Evolutionary conservation across 2,329 filamentous ascomycete genomes (phyloP).

Genomic region (Exophiala viscosa): DNA sequence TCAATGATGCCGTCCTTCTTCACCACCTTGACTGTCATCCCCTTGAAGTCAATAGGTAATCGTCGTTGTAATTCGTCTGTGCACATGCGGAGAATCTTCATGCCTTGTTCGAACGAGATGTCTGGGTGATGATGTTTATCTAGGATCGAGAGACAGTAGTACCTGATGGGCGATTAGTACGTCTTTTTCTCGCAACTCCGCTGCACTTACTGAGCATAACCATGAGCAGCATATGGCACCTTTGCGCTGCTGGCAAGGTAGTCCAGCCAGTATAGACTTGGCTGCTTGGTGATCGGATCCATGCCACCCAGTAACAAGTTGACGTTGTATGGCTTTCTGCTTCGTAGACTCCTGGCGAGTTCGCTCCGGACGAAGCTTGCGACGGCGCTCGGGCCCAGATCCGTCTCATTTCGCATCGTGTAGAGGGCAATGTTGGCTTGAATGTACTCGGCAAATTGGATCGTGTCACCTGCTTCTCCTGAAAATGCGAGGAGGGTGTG

Average conservation of each 20-base stretch:
- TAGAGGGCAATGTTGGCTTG: conserved; percentile 98
- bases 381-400: conserved; percentile 83
- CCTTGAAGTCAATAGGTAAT: conserved; percentile 98
- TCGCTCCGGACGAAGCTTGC: conserved; percentile 92
- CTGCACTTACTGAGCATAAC: conserved; percentile 81
- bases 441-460: conserved; percentile 99
- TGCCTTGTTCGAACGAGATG: conserved; percentile 80
- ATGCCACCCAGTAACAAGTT: conserved; percentile 93
- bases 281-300: conserved; percentile 86
- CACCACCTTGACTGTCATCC: conserved; percentile 86
- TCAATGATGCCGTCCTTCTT: conserved; percentile 90
- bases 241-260: conserved; percentile 86
- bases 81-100: conserved; percentile 91
- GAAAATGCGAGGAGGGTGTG: conserved; percentile 93
- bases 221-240: conserved; percentile 92
- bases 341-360: conserved; percentile 84
- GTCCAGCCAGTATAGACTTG: conserved; percentile 93
- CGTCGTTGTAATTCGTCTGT: conserved; percentile 95
- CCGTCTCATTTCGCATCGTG: conserved; percentile 94
- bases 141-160: conserved; percentile 95
- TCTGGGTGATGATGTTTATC: conserved; percentile 98
- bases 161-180: conserved; percentile 50
- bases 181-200: conserved; percentile 19
- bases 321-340: conserved; percentile 91
- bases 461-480: conserved; percentile 93